phyloP scores from a whole-genome alignment of 2,329 filamentous ascomycete genomes.

The Xylaria sp. region DNA sequence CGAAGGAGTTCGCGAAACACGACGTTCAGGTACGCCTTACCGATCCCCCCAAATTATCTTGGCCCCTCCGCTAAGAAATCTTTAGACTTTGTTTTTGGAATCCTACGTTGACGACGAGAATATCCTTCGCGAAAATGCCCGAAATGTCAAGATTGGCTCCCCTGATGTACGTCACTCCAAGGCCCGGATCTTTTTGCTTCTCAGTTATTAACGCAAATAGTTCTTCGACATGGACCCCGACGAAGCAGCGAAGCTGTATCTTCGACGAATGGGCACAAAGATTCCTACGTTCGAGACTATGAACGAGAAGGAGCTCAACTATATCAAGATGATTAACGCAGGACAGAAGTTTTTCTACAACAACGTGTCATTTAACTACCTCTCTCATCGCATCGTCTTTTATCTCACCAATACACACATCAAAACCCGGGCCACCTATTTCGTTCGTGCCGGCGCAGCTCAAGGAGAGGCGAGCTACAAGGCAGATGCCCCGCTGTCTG shows the following conservation, averaged over 20 bases:
- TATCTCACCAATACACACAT: slow-evolving; percentile 98
- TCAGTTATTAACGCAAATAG: slow-evolving; percentile 53
- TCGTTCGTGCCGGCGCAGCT: slow-evolving; percentile 86
- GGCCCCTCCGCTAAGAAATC: slow-evolving; percentile 10
- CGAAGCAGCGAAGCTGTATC: slow-evolving; percentile 91
- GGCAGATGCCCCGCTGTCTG: slow-evolving; percentile 84
- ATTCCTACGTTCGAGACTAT: slow-evolving; percentile 98
- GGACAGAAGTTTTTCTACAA: slow-evolving; percentile 94
- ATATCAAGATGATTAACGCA: slow-evolving; percentile 99
- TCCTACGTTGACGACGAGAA: slow-evolving; percentile 92
- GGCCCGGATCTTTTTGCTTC: neutral
- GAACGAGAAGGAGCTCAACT: slow-evolving; percentile 92
- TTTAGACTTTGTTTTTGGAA: slow-evolving; percentile 94
- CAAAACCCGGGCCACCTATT: slow-evolving; percentile 93
- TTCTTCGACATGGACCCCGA: slow-evolving; percentile 92
- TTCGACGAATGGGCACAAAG: slow-evolving; percentile 87
- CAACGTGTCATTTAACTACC: slow-evolving; percentile 95
- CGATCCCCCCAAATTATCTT: neutral
- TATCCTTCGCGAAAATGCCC: slow-evolving; percentile 95
- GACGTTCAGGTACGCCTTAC: slow-evolving; percentile 76
- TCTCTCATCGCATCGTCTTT: slow-evolving; percentile 97
- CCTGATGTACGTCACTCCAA: slow-evolving; percentile 73
- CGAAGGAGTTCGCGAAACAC: slow-evolving; percentile 97
- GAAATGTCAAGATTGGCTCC: slow-evolving; percentile 96
- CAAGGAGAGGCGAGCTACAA: slow-evolving; percentile 93